phyloP scores from a whole-genome alignment of 1,284 basidiomycete species.

The Fomitopsis pinicola region DNA sequence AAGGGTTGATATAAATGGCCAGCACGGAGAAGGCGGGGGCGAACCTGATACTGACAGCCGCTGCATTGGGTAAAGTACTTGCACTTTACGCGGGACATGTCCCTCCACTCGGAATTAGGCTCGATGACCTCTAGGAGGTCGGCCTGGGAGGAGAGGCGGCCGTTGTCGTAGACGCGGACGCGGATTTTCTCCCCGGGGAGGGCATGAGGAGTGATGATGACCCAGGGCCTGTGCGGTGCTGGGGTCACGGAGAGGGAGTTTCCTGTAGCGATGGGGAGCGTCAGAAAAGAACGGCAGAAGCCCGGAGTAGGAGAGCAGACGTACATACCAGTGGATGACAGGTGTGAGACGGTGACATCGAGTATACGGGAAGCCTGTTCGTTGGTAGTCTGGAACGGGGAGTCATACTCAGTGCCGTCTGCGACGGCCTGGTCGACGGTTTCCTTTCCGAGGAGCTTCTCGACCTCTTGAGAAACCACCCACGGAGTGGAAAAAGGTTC shows the following conservation, averaged over 20 bases:
- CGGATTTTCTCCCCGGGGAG: conserved; percentile 79
- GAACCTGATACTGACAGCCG: conserved; percentile 75
- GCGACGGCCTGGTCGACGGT: conserved; percentile 47
- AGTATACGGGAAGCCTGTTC: conserved; percentile 40
- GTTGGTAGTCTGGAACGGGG: conserved; percentile 51
- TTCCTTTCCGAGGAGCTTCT: conserved; percentile 61
- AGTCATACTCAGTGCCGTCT: conserved; percentile 47
- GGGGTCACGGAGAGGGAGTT: conserved; percentile 64
- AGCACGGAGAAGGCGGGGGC: conserved; percentile 6
- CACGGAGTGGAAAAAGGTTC: conserved; percentile 73
- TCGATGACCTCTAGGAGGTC: conserved; percentile 70
- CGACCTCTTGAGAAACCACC: conserved; percentile 70
- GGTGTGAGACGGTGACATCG: conserved; percentile 58
- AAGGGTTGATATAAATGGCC: neutral
- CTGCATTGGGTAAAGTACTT: conserved; percentile 84
- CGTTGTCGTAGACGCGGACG: conserved; percentile 64
- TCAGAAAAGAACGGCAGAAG: neutral
- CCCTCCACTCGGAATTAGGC: conserved; percentile 63
- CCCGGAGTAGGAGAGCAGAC: neutral
- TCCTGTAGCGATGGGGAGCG: conserved; percentile 37
- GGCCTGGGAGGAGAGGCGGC: conserved; percentile 68
- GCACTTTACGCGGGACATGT: conserved; percentile 66
- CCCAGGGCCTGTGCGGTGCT: conserved; percentile 58
- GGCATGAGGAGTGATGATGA: conserved; percentile 77
- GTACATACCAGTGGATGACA: conserved; percentile 63